phyloP scores from a whole-genome alignment of 2,329 filamentous ascomycete species.

The Botryotinia globosa region DNA sequence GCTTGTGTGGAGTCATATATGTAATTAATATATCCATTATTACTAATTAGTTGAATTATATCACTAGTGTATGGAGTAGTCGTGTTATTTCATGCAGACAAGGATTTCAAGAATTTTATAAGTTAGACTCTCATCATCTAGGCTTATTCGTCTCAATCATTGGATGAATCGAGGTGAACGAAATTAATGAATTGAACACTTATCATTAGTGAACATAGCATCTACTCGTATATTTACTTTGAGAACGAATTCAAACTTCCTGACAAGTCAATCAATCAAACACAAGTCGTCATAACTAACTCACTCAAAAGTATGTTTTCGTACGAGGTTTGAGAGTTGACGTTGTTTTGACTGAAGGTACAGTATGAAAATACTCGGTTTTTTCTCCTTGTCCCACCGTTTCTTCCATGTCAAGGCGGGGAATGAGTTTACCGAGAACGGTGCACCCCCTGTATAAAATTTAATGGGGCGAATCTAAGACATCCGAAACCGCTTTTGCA shows the following conservation, averaged over 20 bases:
- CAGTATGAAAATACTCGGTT: background rate
- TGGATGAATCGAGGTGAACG: conserved; percentile 9
- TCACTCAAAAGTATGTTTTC: background rate
- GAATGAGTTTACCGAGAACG: conserved; percentile 2
- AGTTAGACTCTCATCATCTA: conserved; percentile 10
- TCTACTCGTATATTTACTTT: background rate
- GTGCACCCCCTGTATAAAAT: background rate
- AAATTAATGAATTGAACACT: background rate
- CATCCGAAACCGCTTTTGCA: conserved; percentile 11
- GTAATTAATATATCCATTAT: too few species aligned
- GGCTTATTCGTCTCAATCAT: conserved; percentile 8
- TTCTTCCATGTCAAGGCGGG: background rate
- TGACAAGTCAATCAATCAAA: background rate
- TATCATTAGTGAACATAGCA: background rate
- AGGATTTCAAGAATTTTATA: background rate
- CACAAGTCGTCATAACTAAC: background rate
- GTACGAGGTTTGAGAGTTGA: background rate
- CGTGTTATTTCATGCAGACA: background rate
- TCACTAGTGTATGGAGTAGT: too few species aligned
- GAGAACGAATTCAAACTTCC: background rate
- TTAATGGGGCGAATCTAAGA: background rate
- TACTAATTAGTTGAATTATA: background rate
- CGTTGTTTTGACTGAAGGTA: conserved; percentile 3
- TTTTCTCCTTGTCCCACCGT: background rate
- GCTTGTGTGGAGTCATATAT: background rate